Evolutionary conservation across 129 eudicot genomes (phyloP).

Genomic region (Centella asiatica): DNA sequence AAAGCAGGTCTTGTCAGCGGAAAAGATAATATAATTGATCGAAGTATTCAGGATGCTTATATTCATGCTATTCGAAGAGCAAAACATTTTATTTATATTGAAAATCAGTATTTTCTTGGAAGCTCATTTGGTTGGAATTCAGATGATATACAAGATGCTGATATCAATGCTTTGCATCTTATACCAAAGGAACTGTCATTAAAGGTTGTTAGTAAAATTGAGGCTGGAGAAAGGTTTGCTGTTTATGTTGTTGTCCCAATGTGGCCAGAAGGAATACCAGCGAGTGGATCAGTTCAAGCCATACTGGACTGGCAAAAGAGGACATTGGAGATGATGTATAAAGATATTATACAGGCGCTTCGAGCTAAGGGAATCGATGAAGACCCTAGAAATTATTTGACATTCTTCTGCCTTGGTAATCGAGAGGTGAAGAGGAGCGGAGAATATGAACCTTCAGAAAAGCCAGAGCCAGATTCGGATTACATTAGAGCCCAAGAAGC

Average conservation of each 20-base stretch:
- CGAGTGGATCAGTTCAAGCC: constrained; percentile 83
- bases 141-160: constrained; percentile 51
- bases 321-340: constrained; percentile 90
- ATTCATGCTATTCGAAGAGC: constrained; percentile 82
- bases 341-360: constrained; percentile 51
- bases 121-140: constrained; percentile 57
- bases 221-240: constrained; percentile 70
- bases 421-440: constrained; percentile 68
- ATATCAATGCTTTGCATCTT: constrained; percentile 62
- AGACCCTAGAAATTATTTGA: constrained; percentile 68
- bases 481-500: constrained; percentile 63
- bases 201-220: constrained; percentile 71
- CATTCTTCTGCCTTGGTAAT: constrained; percentile 79
- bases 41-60: constrained; percentile 84
- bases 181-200: constrained; percentile 73
- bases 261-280: constrained; percentile 96
- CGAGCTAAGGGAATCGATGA: constrained; percentile 45
- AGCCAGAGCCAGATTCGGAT: constrained; percentile 51
- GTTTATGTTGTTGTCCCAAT: constrained; percentile 79
- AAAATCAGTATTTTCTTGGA: constrained; percentile 83
- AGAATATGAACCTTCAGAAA: constrained; percentile 68
- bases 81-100: constrained; percentile 61
- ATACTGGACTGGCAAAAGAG: constrained; percentile 84
- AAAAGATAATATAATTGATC: constrained; percentile 66
- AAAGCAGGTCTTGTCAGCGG: constrained; percentile 75